Conservation (phyloP, 78 protist genomes). For the Planoprotostelium fungivorum region DNA sequence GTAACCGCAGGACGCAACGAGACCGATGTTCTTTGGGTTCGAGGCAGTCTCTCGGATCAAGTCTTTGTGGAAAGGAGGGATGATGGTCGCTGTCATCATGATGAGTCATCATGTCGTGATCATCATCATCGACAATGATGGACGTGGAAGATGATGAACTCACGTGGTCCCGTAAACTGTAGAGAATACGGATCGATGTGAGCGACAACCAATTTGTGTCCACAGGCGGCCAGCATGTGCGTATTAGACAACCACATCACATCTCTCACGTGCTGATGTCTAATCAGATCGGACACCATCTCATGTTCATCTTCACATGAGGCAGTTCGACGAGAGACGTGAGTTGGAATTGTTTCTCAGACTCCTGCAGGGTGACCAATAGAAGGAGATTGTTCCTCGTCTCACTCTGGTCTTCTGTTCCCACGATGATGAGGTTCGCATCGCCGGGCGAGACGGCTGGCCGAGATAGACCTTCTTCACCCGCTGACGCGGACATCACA, state of each 20-base stretch:
- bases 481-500: background rate
- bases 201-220: background rate
- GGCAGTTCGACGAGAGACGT: background rate
- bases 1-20: background rate
- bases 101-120: no score
- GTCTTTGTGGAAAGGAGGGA: background rate
- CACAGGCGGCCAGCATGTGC: background rate
- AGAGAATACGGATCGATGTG: background rate
- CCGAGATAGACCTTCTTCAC: background rate
- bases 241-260: background rate
- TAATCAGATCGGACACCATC: no score
- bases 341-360: background rate
- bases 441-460: background rate
- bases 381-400: background rate
- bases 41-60: background rate
- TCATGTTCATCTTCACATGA: background rate
- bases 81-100: background rate
- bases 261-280: background rate
- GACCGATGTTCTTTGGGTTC: background rate
- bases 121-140: background rate
- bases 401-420: background rate
- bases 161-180: no score
- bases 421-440: background rate
- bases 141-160: background rate
- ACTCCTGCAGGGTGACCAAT: background rate